Percentiles rank a stretch among this genome's conserved stretches.
Evolutionary conservation across 805 yeast species (phyloP).

Genomic region (Starmera dryadoides): DNA sequence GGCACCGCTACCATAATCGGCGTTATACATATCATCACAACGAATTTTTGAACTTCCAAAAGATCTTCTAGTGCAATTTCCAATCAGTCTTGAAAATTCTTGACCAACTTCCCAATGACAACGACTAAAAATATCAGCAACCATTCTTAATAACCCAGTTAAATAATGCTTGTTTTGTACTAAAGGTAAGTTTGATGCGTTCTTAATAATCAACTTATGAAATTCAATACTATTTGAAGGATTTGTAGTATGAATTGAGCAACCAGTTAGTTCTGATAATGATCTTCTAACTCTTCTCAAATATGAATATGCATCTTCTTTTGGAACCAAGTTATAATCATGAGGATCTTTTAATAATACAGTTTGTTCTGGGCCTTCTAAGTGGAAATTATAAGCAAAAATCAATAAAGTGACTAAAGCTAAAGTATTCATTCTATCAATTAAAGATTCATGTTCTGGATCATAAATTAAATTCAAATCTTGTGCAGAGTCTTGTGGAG

Average conservation of each 20-base stretch:
- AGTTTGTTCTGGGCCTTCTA: conserved; percentile 38
- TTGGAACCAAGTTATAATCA: conserved; percentile 19
- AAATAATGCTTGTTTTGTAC: conserved; percentile 40
- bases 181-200: conserved; percentile 31
- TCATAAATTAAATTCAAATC: conserved; percentile 39
- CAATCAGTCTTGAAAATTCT: conserved; percentile 46
- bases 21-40: conserved; percentile 43
- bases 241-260: conserved; percentile 19
- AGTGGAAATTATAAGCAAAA: conserved; percentile 45
- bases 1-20: background rate
- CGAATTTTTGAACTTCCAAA: conserved; percentile 39
- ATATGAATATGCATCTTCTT: conserved; percentile 44
- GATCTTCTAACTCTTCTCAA: conserved; percentile 40
- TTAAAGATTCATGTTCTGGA: conserved; percentile 44
- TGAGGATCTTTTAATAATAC: conserved; percentile 20
- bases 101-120: conserved; percentile 51
- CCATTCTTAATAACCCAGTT: conserved; percentile 46
- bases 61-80: conserved; percentile 48
- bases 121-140: conserved; percentile 30
- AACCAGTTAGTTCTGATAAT: conserved; percentile 27
- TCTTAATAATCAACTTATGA: conserved; percentile 33
- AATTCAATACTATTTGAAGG: conserved; percentile 28
- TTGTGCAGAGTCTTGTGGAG: conserved; percentile 38
- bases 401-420: conserved; percentile 28
- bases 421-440: conserved; percentile 28